Evolutionary conservation across 2,329 filamentous ascomycete species (phyloP), one percentile per base, ranked within the genome.

Genomic region (Penicillium carneum): DNA sequence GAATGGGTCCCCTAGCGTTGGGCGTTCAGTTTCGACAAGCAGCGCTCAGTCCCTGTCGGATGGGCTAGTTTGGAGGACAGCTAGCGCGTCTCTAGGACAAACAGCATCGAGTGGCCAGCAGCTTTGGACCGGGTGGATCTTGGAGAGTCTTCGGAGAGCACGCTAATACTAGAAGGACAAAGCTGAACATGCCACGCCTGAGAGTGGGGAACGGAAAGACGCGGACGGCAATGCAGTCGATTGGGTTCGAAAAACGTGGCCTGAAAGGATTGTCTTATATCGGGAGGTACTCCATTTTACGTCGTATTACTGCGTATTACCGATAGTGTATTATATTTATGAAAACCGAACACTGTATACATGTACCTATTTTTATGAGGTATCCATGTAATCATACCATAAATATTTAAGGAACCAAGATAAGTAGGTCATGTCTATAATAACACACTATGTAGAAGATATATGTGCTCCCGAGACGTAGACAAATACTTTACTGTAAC

Each of bases 151-250:
- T n/a, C 31, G 56, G 48, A 58, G 52, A 38, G 39, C 12, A 54
- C 39, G 51, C 49, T 52, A 52, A 42, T 12, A 39, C 6, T 49
- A 46, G n/a, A 38, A 16, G 43, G 42, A 57, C 36, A 45, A 54
- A 66, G 61, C 63, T 65, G 62, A 65, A 61, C 59, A 60, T 59
- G 63, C 60, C 64, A 62, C 58, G 57, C 53, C 62, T 63, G 61
- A 63, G 51, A 63, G 70, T 71, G 71, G 70, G 64, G 71, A 71
- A 68, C 72, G 72, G 72, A 74, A 73, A 72, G 69, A 72, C 63
- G 70, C 72, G 72, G 71, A 73, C 72, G 71, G 71, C 67, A 74
- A 72, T 72, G 72, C 72, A 73, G 59, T 72, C 72, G 72, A 72
- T 71, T 70, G 69, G 72, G 68, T 71, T 69, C 64, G 55, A 60